Base-by-base conservation (phyloP, 202 grass and related monocot species). In the Carex sylvatica region DNA sequence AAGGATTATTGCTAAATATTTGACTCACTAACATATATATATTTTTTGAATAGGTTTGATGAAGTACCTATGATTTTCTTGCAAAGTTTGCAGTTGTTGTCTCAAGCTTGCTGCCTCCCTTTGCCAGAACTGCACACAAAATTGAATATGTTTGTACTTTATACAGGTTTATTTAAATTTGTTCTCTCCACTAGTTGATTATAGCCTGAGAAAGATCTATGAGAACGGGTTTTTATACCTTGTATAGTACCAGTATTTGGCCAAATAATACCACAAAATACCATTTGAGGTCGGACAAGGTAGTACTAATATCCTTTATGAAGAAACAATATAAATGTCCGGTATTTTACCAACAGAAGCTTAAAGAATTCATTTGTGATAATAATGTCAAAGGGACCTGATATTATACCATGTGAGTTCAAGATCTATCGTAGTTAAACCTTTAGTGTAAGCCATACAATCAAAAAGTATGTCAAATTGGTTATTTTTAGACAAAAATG, bases 61-160 rank as follows among this genome's bases (percentile, higher is more conserved):
- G 47, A 56, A 67, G 83, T 94, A 97, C 90, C 86, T 90, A 82
- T 97, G 92, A 85, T 84, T 97, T 91, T 97, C 92, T 89, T 97
- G 94, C 88, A 97, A 97, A 83, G 91, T 91, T 78, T 85, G 94
- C 85, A 97, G 86, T 97, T 92, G 92, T 82, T 97, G 94, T 87
- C 92, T 97, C 90, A 97, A 97, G 92, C 90, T 97, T 92, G 92
- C 87, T 97, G 87, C 85, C 90, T 97, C 90, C 88, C 85, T 94
- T 88, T 97, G 94, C 94, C 92, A 94, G 67, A 97, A 75, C 94
- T 97, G 71, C 86, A 51, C 47, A 56, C 40, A 86, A 87, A 87
- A 70, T 18, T 77, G 13, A 71, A 87, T 62, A 53, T 83, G 70
- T 9, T 42, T 71, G 78, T 56, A 89, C 75, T 85, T 86, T 87